Evolutionary conservation across 2,329 filamentous ascomycete genomes (phyloP).

Genomic region (Arachnopeziza araneosa): DNA sequence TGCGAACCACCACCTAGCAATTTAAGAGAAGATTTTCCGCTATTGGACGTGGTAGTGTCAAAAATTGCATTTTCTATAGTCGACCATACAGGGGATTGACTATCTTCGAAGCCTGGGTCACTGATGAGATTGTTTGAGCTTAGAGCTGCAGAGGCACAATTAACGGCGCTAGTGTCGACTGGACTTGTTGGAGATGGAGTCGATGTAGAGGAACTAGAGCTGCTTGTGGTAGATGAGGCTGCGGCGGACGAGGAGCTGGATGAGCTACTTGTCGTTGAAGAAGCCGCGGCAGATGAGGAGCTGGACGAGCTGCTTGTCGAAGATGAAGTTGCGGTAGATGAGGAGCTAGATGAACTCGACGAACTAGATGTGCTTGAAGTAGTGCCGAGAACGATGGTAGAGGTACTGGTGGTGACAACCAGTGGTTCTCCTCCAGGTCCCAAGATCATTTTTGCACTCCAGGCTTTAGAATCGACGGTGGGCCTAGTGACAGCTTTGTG

Average conservation of each 20-base stretch:
- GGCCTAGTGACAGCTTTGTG: neutral
- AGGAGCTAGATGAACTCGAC: neutral
- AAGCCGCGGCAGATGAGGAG: neutral
- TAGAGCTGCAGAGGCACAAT: too few relatives aligned
- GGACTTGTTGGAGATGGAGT: neutral
- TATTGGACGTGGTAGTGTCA: too few relatives aligned
- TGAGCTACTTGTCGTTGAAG: neutral
- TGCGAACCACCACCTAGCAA: too few relatives aligned
- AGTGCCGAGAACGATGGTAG: too few relatives aligned
- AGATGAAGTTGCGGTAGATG: neutral
- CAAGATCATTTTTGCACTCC: neutral
- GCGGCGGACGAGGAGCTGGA: neutral
- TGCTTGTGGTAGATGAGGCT: neutral
- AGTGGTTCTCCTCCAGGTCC: neutral
- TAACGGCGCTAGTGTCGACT: too few relatives aligned
- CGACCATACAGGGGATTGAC: too few relatives aligned
- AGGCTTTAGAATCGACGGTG: neutral
- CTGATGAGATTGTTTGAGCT: too few relatives aligned
- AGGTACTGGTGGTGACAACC: neutral
- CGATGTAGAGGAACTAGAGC: neutral
- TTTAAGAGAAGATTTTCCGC: too few relatives aligned
- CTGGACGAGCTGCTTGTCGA: neutral
- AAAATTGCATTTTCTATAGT: too few relatives aligned
- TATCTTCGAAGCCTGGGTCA: too few relatives aligned
- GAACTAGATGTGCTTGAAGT: too few relatives aligned